Evolutionary conservation across 495 filamentous ascomycete genomes (phyloP).

Genomic region (Penicillium cosmopolitanum): DNA sequence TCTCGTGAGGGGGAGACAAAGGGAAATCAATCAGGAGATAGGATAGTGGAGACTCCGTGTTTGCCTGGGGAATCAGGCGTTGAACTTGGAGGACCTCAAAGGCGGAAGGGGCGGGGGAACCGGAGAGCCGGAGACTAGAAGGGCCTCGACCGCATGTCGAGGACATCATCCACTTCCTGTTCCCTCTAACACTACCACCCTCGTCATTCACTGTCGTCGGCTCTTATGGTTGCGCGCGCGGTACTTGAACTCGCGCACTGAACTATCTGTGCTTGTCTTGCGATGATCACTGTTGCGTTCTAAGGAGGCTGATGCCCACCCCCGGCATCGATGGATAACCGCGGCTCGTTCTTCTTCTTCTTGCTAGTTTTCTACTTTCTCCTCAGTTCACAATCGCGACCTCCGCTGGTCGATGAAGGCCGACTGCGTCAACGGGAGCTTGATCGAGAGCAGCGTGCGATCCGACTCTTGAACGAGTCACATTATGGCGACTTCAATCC

Average conservation of each 20-base stretch:
- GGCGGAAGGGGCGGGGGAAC: conserved; percentile 26
- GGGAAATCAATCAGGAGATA: conserved; percentile 8
- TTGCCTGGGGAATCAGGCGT: conserved; percentile 15
- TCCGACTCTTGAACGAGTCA: conserved; percentile 70
- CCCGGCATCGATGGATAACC: conserved; percentile 52
- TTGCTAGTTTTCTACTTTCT: conserved; percentile 54
- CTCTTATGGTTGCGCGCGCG: not conserved
- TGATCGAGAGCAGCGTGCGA: conserved; percentile 57
- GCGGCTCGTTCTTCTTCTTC: conserved; percentile 53
- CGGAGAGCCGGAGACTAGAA: conserved; percentile 1
- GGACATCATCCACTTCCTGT: conserved; percentile 45
- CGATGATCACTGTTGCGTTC: conserved; percentile 28
- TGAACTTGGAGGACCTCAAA: not conserved
- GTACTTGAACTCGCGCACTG: conserved; percentile 5
- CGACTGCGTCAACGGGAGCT: conserved; percentile 49
- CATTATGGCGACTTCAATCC: conserved; percentile 75
- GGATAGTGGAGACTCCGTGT: conserved; percentile 7
- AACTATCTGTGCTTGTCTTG: conserved; percentile 18
- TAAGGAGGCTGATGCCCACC: conserved; percentile 38
- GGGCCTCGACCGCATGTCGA: conserved; percentile 31
- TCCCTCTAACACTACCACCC: conserved; percentile 19
- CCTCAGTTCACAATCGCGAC: conserved; percentile 48
- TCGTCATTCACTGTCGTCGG: conserved; percentile 33
- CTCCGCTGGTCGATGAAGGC: conserved; percentile 51
- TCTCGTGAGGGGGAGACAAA: conserved; percentile 30